phyloP scores from a whole-genome alignment of 495 filamentous ascomycete genomes.

The Aspergillus ellipticus region DNA sequence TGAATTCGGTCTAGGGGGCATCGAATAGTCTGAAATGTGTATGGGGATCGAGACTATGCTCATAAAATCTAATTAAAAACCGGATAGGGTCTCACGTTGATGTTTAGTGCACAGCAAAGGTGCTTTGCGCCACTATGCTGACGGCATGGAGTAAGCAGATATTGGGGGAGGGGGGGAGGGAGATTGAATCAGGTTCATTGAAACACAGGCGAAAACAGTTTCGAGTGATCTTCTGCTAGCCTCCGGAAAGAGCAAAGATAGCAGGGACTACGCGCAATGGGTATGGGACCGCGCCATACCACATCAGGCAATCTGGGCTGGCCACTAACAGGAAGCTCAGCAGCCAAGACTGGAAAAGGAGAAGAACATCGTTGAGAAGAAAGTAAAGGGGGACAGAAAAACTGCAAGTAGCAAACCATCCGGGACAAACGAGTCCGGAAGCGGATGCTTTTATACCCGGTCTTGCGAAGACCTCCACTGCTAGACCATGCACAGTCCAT shows the following conservation, averaged over 20 bases:
- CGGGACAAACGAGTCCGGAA: background rate
- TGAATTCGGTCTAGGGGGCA: background rate
- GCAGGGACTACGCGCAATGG: constrained; percentile 15
- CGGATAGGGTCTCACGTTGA: background rate
- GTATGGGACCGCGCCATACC: constrained; percentile 16
- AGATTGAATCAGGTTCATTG: background rate
- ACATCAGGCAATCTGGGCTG: constrained; percentile 6
- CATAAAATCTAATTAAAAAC: background rate
- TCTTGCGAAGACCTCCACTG: background rate
- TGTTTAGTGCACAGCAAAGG: background rate
- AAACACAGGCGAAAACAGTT: background rate
- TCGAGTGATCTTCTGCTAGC: background rate
- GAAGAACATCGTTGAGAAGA: background rate
- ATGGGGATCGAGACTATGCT: background rate
- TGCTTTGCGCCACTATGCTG: background rate
- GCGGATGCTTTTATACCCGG: background rate
- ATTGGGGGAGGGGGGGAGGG: background rate
- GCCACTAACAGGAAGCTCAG: background rate
- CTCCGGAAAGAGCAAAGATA: constrained; percentile 7
- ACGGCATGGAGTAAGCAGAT: background rate
- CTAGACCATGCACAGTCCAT: constrained; percentile 10
- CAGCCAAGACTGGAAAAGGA: constrained; percentile 13
- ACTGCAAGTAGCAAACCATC: background rate
- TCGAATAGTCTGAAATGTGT: background rate
- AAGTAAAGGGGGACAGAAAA: background rate